A percentile compares a stretch with the other conserved stretches of the same genome.
phyloP scores from a whole-genome alignment of 2,329 filamentous ascomycete genomes.

The Pseudogymnoascus verrucosus region DNA sequence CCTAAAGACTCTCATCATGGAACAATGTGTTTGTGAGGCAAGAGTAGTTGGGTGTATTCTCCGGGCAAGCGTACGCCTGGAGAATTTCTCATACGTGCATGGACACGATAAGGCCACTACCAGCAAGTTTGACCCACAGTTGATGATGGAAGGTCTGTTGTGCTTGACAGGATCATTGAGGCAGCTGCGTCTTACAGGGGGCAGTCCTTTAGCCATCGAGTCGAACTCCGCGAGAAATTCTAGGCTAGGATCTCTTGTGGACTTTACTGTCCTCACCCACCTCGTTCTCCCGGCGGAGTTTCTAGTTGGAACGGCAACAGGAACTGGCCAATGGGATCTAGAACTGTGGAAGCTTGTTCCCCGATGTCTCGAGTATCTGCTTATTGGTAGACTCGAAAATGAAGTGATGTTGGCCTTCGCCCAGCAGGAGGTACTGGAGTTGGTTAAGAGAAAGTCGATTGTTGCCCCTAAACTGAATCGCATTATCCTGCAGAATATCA shows the following conservation, averaged over 20 bases:
- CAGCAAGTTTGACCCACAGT: background rate
- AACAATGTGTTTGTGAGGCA: background rate
- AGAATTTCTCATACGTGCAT: background rate
- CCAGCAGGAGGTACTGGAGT: background rate
- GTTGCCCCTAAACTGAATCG: background rate
- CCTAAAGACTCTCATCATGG: background rate
- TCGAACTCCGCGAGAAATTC: background rate
- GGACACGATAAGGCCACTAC: background rate
- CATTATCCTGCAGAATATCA: background rate
- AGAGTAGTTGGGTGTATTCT: background rate
- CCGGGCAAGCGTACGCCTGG: background rate
- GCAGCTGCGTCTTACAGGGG: background rate
- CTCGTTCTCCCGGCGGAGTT: background rate
- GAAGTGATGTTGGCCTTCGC: background rate
- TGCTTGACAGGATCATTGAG: background rate
- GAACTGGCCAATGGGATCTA: background rate
- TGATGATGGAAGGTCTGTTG: background rate
- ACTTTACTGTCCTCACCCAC: background rate
- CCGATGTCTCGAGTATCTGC: background rate
- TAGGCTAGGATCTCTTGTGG: background rate
- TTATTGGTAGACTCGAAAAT: background rate
- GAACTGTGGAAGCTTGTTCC: background rate
- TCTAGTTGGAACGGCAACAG: background rate
- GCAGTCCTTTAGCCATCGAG: background rate
- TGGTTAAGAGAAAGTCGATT: background rate